phyloP scores from a whole-genome alignment of 345 rosid genomes.

The Theobroma cacao region DNA sequence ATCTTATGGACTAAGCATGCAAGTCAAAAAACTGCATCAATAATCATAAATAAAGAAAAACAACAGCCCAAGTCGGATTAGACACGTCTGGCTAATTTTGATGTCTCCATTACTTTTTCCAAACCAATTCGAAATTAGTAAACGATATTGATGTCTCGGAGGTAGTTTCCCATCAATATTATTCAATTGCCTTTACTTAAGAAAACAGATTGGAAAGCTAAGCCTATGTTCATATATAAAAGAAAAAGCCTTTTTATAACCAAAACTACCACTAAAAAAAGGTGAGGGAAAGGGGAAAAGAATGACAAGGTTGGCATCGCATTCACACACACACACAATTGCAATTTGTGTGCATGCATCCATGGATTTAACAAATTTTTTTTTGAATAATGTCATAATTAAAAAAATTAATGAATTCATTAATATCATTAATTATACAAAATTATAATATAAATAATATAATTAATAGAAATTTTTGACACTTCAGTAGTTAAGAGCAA shows the following conservation, averaged over 20 bases:
- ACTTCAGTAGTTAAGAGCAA: too few species aligned
- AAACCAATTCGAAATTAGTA: neutral
- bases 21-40: neutral
- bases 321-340: neutral
- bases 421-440: too few species aligned
- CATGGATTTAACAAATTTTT: too few species aligned
- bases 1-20: neutral
- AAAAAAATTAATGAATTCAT: too few species aligned
- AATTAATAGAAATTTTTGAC: too few species aligned
- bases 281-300: neutral
- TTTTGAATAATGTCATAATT: too few species aligned
- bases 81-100: neutral
- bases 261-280: neutral
- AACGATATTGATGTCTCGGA: neutral
- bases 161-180: neutral
- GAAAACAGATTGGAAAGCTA: conserved; percentile 1
- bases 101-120: neutral
- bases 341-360: neutral
- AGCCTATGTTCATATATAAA: neutral
- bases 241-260: neutral
- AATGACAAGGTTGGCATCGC: neutral
- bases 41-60: neutral
- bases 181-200: neutral
- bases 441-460: too few species aligned
- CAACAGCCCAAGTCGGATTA: neutral